phyloP scores from a whole-genome alignment of 352 stramenopile species.

The Phytophthora cryptogea region DNA sequence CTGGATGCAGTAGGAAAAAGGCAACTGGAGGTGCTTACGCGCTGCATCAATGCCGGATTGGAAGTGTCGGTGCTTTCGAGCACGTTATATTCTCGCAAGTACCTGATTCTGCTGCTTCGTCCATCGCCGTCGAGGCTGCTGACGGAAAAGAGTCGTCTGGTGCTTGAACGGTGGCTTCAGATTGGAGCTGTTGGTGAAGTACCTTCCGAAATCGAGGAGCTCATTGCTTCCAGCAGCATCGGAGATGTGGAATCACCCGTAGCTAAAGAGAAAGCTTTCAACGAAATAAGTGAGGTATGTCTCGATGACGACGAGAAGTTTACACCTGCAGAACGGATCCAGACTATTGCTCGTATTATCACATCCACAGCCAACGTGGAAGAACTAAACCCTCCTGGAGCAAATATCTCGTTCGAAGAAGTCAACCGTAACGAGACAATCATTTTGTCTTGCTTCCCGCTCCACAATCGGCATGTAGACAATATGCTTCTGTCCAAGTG shows the following conservation, averaged over 20 bases:
- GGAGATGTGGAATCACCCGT: slow-evolving; percentile 43
- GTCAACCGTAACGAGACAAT: slow-evolving; percentile 76
- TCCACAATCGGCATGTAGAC: slow-evolving; percentile 86
- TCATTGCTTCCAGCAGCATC: slow-evolving; percentile 81
- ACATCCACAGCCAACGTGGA: slow-evolving; percentile 73
- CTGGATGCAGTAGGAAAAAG: slow-evolving; percentile 74
- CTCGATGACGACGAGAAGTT: slow-evolving; percentile 74
- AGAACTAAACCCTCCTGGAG: slow-evolving; percentile 77
- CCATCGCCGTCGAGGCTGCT: slow-evolving; percentile 66
- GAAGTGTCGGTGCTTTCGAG: slow-evolving; percentile 83
- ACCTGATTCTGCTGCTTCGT: slow-evolving; percentile 73
- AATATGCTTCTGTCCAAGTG: slow-evolving; percentile 71
- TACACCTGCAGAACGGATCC: slow-evolving; percentile 79
- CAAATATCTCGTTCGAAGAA: slow-evolving; percentile 79
- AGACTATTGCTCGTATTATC: slow-evolving; percentile 88
- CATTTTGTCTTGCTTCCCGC: slow-evolving; percentile 78
- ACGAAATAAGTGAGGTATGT: slow-evolving; percentile 31
- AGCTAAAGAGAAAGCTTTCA: slow-evolving; percentile 15
- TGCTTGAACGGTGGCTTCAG: slow-evolving; percentile 85
- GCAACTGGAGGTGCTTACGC: slow-evolving; percentile 76
- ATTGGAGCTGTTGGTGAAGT: slow-evolving; percentile 87
- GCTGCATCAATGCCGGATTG: slow-evolving; percentile 74
- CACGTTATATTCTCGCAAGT: slow-evolving; percentile 83
- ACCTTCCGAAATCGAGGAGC: slow-evolving; percentile 84
- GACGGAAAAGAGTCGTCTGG: slow-evolving; percentile 80